Conservation (phyloP, 805 yeast species). For the Starmera pachycereana region DNA sequence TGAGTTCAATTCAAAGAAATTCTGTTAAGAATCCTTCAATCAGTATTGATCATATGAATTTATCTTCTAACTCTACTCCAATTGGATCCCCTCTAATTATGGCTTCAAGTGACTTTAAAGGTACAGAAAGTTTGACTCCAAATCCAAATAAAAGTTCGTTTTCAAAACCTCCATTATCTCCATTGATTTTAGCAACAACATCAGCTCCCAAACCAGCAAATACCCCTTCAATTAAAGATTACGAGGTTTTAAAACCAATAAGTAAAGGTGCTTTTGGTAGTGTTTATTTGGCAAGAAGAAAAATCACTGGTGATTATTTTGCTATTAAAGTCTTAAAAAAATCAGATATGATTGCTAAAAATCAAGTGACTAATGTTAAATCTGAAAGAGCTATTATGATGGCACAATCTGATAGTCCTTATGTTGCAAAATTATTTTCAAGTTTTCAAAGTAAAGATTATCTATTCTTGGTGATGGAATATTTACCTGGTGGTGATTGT, state of each 20-base stretch:
- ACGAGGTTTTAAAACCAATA: slow-evolving; percentile 84
- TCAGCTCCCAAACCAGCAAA: slow-evolving; percentile 36
- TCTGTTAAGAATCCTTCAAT: slow-evolving; percentile 7
- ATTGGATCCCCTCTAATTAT: slow-evolving; percentile 46
- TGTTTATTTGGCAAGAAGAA: slow-evolving; percentile 77
- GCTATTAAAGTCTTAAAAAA: slow-evolving; percentile 90
- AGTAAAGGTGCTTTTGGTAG: slow-evolving; percentile 98
- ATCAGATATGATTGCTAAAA: slow-evolving; percentile 93
- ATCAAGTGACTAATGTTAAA: slow-evolving; percentile 89
- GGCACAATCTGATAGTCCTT: slow-evolving; percentile 89
- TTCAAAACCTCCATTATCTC: slow-evolving; percentile 65
- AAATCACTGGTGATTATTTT: slow-evolving; percentile 84
- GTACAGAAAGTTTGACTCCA: too few species aligned
- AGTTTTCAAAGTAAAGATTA: slow-evolving; percentile 85
- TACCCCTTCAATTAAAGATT: slow-evolving; percentile 72
- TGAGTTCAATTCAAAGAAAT: slow-evolving; percentile 55
- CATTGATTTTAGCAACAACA: slow-evolving; percentile 54
- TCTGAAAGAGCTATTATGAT: slow-evolving; percentile 97
- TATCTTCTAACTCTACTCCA: slow-evolving; percentile 27
- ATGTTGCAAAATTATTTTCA: slow-evolving; percentile 80
- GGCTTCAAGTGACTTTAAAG: slow-evolving; percentile 14
- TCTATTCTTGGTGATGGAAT: slow-evolving; percentile 91
- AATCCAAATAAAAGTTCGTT: slow-evolving; percentile 5
- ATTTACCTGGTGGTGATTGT: slow-evolving; percentile 90
- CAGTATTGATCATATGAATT: background rate